Percentiles rank a stretch among this genome's conserved stretches.
These are phyloP conservation scores for Aspergillus amoenus DNA, from an alignment of 2,329 filamentous ascomycete genomes.

Conservation along the genomic window DNA sequence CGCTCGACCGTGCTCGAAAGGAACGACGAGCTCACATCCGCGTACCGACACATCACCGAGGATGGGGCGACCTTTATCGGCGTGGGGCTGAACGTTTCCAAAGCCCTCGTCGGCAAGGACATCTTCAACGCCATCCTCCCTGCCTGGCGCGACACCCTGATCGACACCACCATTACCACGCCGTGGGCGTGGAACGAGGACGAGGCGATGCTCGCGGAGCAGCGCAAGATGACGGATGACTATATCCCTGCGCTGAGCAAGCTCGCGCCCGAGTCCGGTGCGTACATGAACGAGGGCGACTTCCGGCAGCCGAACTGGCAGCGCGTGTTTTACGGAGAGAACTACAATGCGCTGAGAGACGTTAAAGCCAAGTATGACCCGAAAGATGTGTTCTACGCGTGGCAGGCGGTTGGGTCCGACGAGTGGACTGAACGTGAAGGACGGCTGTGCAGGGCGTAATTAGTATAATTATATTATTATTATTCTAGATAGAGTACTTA, in stretches of 20 bases:
- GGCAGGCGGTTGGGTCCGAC: constrained; percentile 7
- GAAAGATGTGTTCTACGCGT: constrained; percentile 9
- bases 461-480: too few relatives aligned
- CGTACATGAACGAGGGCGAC: constrained; percentile 14
- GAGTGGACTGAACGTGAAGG: constrained; percentile 1
- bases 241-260: constrained; percentile 37
- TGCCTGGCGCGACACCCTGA: constrained; percentile 46
- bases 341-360: constrained; percentile 4
- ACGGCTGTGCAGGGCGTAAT: constrained; percentile 1
- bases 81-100: constrained; percentile 36
- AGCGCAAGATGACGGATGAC: constrained; percentile 41
- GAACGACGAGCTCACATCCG: background rate
- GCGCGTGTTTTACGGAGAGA: constrained; percentile 8
- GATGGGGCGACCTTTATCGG: constrained; percentile 3
- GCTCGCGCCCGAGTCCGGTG: constrained; percentile 32
- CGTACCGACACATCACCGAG: constrained; percentile 8
- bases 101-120: constrained; percentile 36
- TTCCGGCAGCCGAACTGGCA: constrained; percentile 11
- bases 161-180: constrained; percentile 34
- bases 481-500: too few relatives aligned
- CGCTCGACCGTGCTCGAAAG: constrained; percentile 11
- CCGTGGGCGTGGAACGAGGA: constrained; percentile 38
- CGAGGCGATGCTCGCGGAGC: constrained; percentile 33
- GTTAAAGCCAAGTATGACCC: constrained; percentile 14
- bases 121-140: constrained; percentile 43